Conservation (phyloP, 73 alveolate species). For the Paramecium tetraurelia region DNA sequence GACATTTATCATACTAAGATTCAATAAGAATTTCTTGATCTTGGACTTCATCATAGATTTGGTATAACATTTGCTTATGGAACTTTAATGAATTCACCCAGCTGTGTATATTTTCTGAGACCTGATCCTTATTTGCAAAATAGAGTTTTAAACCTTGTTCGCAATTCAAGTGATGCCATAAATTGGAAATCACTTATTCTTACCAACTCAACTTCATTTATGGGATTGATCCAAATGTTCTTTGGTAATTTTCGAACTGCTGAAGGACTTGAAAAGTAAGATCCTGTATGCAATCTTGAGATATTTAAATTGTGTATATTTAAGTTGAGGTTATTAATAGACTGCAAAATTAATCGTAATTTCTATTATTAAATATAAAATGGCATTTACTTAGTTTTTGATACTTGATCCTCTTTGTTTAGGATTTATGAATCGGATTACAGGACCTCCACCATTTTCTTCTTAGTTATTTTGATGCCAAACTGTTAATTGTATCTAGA, state of each 20-base stretch:
- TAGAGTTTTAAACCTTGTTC: neutral
- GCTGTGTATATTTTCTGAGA: neutral
- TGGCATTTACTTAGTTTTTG: neutral
- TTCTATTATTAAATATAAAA: neutral
- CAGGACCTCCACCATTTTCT: neutral
- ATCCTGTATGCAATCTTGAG: neutral
- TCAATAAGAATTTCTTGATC: neutral
- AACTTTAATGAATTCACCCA: constrained; percentile 12
- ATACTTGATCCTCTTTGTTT: neutral
- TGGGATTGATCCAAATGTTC: neutral
- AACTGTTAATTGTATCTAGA: neutral
- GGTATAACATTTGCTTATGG: neutral
- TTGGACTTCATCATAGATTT: neutral
- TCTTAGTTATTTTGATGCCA: constrained; percentile 16
- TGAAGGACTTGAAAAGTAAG: neutral
- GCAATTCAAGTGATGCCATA: constrained; percentile 20
- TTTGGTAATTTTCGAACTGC: neutral
- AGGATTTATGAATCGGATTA: neutral
- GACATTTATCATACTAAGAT: constrained; percentile 30
- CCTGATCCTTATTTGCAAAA: neutral
- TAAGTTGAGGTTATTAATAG: constrained; percentile 20
- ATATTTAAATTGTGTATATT: neutral
- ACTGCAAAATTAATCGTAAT: neutral
- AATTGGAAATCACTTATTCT: neutral
- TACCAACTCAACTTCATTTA: neutral